These are phyloP conservation scores for Hymenoscyphus occultus DNA, from an alignment of 2,329 filamentous ascomycete species.

Conservation along the genomic window DNA sequence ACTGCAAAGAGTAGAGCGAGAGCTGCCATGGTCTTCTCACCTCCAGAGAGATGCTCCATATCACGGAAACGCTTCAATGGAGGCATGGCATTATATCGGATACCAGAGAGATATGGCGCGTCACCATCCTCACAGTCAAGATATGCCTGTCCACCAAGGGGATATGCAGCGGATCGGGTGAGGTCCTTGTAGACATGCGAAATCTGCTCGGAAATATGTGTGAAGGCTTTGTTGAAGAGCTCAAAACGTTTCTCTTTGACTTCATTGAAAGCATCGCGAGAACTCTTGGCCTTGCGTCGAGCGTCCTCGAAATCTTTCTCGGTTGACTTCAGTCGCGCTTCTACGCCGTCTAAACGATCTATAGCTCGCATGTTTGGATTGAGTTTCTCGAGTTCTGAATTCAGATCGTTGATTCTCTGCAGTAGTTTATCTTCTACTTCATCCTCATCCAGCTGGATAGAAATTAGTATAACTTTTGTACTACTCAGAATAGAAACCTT, in stretches of 20 bases:
- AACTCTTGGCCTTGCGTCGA: constrained; percentile 67
- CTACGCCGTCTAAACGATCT: constrained; percentile 83
- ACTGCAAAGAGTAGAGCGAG: constrained; percentile 95
- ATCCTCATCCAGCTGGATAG: constrained; percentile 59
- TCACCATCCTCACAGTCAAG: constrained; percentile 92
- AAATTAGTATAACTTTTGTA: constrained; percentile 29
- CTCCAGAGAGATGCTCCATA: constrained; percentile 96
- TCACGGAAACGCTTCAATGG: constrained; percentile 97
- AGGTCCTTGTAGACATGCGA: constrained; percentile 92
- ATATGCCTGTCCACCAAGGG: constrained; percentile 84
- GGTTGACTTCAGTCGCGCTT: constrained; percentile 75
- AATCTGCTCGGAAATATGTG: constrained; percentile 93
- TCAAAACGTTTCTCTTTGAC: constrained; percentile 81
- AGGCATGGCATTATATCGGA: constrained; percentile 99
- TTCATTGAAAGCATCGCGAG: constrained; percentile 79
- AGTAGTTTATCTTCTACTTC: constrained; percentile 72
- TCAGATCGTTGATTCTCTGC: constrained; percentile 72
- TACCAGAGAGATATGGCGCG: constrained; percentile 89
- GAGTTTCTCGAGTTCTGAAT: constrained; percentile 83
- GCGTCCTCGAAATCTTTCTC: constrained; percentile 89
- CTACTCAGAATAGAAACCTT: constrained; percentile 39
- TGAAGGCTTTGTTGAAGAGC: constrained; percentile 92
- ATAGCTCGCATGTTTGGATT: constrained; percentile 96
- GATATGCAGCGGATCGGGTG: constrained; percentile 85
- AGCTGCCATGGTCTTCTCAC: constrained; percentile 98